Evolutionary conservation across 305 asterid genomes (phyloP).

Genomic region (Solanum hybrid): DNA sequence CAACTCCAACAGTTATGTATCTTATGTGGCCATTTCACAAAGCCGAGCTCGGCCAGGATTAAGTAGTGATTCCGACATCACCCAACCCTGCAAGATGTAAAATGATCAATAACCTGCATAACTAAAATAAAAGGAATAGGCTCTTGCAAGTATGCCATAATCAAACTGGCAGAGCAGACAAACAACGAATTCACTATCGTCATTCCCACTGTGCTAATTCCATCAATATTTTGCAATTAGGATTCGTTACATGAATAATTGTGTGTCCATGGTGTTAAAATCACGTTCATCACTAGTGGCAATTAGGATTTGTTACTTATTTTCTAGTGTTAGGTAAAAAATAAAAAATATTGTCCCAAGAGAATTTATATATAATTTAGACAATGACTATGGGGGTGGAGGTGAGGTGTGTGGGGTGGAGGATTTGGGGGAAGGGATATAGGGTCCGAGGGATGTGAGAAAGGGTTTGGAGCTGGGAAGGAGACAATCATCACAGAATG

Average conservation of each 20-base stretch:
- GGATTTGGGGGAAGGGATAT: neutral
- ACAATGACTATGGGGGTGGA: neutral
- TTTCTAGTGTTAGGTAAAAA: neutral
- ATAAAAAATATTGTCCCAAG: neutral
- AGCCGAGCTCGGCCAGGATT: slow-evolving; percentile 87
- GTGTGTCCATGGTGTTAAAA: neutral
- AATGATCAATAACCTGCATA: neutral
- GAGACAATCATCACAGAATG: neutral
- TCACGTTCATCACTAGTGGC: neutral
- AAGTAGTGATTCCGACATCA: slow-evolving; percentile 83
- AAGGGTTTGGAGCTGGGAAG: neutral
- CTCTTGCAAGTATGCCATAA: neutral
- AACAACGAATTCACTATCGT: neutral
- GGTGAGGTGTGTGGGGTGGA: neutral
- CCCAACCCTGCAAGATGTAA: slow-evolving; percentile 67
- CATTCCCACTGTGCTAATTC: neutral
- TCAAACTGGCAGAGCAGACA: neutral
- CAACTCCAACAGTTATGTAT: neutral
- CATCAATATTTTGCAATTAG: neutral
- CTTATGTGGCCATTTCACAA: slow-evolving; percentile 36
- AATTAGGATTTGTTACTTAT: neutral
- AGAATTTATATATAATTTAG: neutral
- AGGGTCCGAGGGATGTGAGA: neutral
- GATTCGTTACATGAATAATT: neutral
- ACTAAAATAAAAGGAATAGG: slow-evolving; percentile 7